Base-by-base conservation (phyloP, 2,329 filamentous ascomycete genomes). In the Pseudogymnoascus sp. region DNA sequence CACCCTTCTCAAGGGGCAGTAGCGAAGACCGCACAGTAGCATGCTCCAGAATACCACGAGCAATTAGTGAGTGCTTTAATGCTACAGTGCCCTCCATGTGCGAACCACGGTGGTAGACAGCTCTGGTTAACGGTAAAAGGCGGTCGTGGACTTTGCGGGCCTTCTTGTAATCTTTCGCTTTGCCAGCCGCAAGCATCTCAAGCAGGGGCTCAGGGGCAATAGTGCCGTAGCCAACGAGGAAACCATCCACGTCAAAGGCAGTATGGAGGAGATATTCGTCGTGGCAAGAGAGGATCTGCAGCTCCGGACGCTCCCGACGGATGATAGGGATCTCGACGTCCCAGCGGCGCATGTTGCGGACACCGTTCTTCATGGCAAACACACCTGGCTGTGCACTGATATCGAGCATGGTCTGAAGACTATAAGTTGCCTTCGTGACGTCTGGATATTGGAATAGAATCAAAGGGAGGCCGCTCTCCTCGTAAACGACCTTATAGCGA, bases 361-460 rank as follows among this genome's bases (percentile, higher is more conserved):
- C 80, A 18, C 80, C 80, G 65, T 82, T 82, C 75, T 82, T 82
- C 79, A 82, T 82, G 14, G 80, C 80, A 53, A 82, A 80, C 5
- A 81, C 79, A 28, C 80, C 80, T 1, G 80, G 80, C 35, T 75
- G 78, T 6, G 79, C 80, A 2, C 79, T 74, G 62, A 82, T 82
- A 60, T 82, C 80, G 1, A 83, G 76, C 66, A 82, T 76, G 0
- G 80, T 82, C 65, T 82, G 75, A 21, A 82, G 73, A 65, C 71
- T 79, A 69, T 82, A 82, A 0, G 77, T 81, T 3, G 79, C 79
- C 69, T 82, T 81, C 16, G 80, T 82, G 70, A 76, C 77, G 70
- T 82, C 79, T 12, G 79, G 79, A 60, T 82, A 82, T 69, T 82
- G 79, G 71, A 82, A 82, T 3, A 82, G 73, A 63, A 82, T 82